phyloP scores from a whole-genome alignment of 352 stramenopile genomes.

The Pseudoperonospora humuli region DNA sequence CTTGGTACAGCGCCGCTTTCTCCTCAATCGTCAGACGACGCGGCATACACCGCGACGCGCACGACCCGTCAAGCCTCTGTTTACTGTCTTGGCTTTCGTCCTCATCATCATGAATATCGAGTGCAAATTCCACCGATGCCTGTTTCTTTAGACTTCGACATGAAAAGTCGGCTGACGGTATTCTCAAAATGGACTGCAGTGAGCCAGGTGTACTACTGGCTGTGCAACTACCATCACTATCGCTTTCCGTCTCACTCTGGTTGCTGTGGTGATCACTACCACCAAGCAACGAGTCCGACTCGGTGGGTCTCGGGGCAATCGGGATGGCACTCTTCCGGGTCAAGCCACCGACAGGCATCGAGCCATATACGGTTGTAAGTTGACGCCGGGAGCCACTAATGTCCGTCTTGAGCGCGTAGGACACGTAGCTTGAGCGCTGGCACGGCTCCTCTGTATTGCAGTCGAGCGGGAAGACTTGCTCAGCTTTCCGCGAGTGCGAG shows the following conservation, averaged over 20 bases:
- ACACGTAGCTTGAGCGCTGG: slow-evolving; percentile 28
- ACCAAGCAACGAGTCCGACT: slow-evolving; percentile 17
- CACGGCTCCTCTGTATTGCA: slow-evolving; percentile 3
- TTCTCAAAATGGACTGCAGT: slow-evolving; percentile 64
- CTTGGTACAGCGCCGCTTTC: slow-evolving; percentile 61
- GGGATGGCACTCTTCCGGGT: slow-evolving; percentile 5
- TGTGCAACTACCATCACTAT: slow-evolving; percentile 58
- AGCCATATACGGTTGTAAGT: slow-evolving; percentile 30
- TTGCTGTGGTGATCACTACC: slow-evolving; percentile 20
- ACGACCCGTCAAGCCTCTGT: slow-evolving; percentile 19
- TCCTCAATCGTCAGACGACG: slow-evolving; percentile 67
- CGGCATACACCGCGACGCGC: slow-evolving; percentile 46
- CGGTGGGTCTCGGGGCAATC: slow-evolving; percentile 5
- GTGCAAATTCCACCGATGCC: slow-evolving; percentile 55
- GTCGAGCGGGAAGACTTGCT: slow-evolving; percentile 22
- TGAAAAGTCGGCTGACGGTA: slow-evolving; percentile 30
- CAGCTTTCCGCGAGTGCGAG: slow-evolving; percentile 17
- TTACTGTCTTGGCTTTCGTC: slow-evolving; percentile 32
- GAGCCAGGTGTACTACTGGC: slow-evolving; percentile 21
- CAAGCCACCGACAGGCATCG: slow-evolving; percentile 17
- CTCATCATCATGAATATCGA: slow-evolving; percentile 46
- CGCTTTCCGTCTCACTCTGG: slow-evolving; percentile 75
- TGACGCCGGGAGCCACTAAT: slow-evolving; percentile 6
- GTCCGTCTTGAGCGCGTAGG: slow-evolving; percentile 23
- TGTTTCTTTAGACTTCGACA: slow-evolving; percentile 51